A percentile compares a stretch with the other conserved stretches of the same genome.
phyloP scores from a whole-genome alignment of 257 asterid species.

The Misopates orontium region DNA sequence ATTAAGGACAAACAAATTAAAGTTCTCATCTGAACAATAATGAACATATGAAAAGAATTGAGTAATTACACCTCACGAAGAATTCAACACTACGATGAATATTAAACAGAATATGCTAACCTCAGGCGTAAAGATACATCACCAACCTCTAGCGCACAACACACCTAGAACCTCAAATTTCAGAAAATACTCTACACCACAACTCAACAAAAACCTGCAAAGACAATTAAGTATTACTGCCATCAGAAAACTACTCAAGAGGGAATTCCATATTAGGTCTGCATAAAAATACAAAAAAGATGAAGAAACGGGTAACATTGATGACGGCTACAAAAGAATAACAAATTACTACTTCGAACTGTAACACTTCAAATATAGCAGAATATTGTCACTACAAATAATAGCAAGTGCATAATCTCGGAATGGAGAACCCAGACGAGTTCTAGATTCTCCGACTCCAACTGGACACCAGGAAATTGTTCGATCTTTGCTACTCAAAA shows the following conservation, averaged over 20 bases:
- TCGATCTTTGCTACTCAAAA: background rate
- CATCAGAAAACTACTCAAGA: conserved; percentile 20
- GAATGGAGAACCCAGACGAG: background rate
- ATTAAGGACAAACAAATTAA: background rate
- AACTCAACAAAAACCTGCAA: conserved; percentile 47
- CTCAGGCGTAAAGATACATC: conserved; percentile 24
- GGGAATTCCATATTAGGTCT: background rate
- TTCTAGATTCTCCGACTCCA: background rate
- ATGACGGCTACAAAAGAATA: background rate
- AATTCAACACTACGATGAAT: conserved; percentile 29
- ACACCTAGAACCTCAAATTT: conserved; percentile 26
- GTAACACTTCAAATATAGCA: background rate
- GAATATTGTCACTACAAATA: background rate
- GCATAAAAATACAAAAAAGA: background rate
- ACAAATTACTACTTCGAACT: background rate
- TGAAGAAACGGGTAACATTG: background rate
- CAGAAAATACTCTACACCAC: conserved; percentile 31
- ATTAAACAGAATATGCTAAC: conserved; percentile 21
- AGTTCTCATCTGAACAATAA: background rate
- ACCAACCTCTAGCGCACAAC: conserved; percentile 31
- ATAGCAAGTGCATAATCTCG: background rate
- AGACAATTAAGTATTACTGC: conserved; percentile 16
- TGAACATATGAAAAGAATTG: conserved; percentile 21
- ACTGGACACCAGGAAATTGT: background rate
- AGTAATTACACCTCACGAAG: conserved; percentile 32